Conservation (phyloP, 768 basidiomycete genomes). For the Rhodotorula paludigena region DNA sequence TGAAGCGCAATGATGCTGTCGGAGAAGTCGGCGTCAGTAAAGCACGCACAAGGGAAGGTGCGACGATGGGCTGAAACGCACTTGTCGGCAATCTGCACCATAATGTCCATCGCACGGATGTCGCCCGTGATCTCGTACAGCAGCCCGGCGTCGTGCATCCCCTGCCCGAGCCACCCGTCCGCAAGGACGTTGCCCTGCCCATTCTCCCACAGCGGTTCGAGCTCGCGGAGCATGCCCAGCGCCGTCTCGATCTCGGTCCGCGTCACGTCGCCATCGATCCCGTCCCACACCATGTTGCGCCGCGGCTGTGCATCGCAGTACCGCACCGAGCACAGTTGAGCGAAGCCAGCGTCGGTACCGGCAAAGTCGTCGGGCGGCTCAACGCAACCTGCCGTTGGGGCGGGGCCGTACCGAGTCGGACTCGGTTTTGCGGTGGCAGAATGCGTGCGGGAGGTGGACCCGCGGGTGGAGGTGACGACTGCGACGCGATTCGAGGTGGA, state of each 20-base stretch:
- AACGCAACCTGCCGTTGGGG: background rate
- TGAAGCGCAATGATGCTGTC: constrained; percentile 31
- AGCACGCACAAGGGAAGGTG: too few relatives aligned
- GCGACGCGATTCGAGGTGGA: too few relatives aligned
- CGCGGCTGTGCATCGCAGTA: constrained; percentile 18
- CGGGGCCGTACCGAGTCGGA: constrained; percentile 6
- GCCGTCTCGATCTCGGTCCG: constrained; percentile 31
- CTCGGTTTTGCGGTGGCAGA: background rate
- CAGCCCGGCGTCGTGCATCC: constrained; percentile 18
- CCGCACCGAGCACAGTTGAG: constrained; percentile 7
- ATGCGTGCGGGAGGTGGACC: background rate
- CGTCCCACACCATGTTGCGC: constrained; percentile 20
- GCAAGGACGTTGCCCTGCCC: constrained; percentile 21
- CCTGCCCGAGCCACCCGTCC: constrained; percentile 28
- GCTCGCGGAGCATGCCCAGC: constrained; percentile 18
- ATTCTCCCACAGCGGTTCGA: constrained; percentile 23
- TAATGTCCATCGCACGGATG: constrained; percentile 22
- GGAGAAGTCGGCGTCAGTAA: background rate
- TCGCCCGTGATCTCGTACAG: constrained; percentile 34
- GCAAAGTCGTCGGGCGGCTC: constrained; percentile 6
- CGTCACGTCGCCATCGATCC: constrained; percentile 19
- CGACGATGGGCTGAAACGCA: background rate
- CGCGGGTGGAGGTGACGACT: too few relatives aligned
- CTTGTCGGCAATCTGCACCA: constrained; percentile 30
- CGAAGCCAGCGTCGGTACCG: constrained; percentile 11